These are phyloP conservation scores for Wickerhamiella qilinensis DNA, from an alignment of 805 yeast genomes.

Conservation along the genomic window DNA sequence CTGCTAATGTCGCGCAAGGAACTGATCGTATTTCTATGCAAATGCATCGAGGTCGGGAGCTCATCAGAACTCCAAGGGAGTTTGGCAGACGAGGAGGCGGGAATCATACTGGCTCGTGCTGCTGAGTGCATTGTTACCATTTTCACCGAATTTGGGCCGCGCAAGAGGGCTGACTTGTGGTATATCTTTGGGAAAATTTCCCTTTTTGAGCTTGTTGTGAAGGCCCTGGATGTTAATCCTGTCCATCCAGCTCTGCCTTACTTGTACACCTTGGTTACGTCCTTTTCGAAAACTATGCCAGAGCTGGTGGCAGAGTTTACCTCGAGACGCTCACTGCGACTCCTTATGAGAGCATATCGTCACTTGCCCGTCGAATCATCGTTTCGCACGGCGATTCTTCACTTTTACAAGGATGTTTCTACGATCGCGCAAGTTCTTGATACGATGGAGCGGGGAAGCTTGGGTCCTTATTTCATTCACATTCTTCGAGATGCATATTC, in stretches of 20 bases:
- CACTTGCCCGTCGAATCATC: slow-evolving; percentile 11
- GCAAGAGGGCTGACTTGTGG: slow-evolving; percentile 14
- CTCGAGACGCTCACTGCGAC: slow-evolving; percentile 22
- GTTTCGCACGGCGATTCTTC: slow-evolving; percentile 28
- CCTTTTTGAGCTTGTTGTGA: slow-evolving; percentile 8
- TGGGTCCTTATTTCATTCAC: slow-evolving; percentile 29
- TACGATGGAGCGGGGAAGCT: slow-evolving; percentile 21
- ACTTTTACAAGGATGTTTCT: slow-evolving; percentile 25
- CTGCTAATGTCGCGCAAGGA: slow-evolving; percentile 1
- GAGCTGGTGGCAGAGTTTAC: slow-evolving; percentile 23
- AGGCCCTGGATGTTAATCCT: slow-evolving; percentile 7
- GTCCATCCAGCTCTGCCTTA: slow-evolving; percentile 4
- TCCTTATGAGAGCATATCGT: slow-evolving; percentile 17
- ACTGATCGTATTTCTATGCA: not conserved
- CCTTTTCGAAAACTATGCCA: slow-evolving; percentile 29
- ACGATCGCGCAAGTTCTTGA: slow-evolving; percentile 17
- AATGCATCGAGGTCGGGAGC: not conserved
- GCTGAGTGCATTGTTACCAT: slow-evolving; percentile 8
- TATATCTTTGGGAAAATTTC: slow-evolving; percentile 10
- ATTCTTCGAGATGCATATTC: slow-evolving; percentile 13
- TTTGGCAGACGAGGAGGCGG: not conserved
- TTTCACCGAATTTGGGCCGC: slow-evolving; percentile 13
- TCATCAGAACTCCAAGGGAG: not conserved
- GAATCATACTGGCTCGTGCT: not conserved
- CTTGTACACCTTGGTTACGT: slow-evolving; percentile 9